Evolutionary conservation across 345 rosid species (phyloP).

Genomic region (Populus tremula): DNA sequence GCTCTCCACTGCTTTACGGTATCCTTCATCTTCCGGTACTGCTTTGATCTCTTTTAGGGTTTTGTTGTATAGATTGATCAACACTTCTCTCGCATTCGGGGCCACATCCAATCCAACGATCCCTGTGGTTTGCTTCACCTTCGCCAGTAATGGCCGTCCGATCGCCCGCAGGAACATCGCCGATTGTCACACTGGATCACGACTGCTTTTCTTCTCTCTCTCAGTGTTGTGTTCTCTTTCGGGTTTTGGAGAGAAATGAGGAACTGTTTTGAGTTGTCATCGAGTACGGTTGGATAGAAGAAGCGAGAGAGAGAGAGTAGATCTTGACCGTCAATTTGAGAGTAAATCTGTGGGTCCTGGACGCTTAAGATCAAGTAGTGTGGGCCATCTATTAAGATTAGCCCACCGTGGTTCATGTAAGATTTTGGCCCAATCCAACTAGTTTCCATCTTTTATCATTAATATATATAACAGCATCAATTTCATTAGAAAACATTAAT

Average conservation of each 20-base stretch:
- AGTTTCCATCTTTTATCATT: too few species aligned
- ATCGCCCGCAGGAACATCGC: slow-evolving; percentile 70
- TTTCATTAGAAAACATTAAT: too few species aligned
- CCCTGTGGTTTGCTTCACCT: slow-evolving; percentile 89
- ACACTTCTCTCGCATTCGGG: slow-evolving; percentile 81
- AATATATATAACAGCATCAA: too few species aligned
- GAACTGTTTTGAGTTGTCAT: background rate
- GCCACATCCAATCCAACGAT: slow-evolving; percentile 94
- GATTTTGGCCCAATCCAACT: too few species aligned
- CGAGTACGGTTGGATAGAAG: background rate
- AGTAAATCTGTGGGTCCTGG: background rate
- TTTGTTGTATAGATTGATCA: slow-evolving; percentile 72
- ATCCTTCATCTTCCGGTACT: slow-evolving; percentile 92
- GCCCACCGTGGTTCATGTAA: too few species aligned
- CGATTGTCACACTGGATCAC: background rate
- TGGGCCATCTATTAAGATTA: too few species aligned
- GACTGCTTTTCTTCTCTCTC: background rate
- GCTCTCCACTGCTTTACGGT: slow-evolving; percentile 89
- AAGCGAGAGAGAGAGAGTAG: background rate
- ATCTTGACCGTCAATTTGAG: background rate
- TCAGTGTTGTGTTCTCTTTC: background rate
- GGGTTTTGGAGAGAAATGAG: background rate
- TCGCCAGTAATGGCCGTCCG: slow-evolving; percentile 90
- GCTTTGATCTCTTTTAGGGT: slow-evolving; percentile 93
- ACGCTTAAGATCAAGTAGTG: background rate